phyloP scores from a whole-genome alignment of 768 basidiomycete genomes.

The Leccinellum albellum region DNA sequence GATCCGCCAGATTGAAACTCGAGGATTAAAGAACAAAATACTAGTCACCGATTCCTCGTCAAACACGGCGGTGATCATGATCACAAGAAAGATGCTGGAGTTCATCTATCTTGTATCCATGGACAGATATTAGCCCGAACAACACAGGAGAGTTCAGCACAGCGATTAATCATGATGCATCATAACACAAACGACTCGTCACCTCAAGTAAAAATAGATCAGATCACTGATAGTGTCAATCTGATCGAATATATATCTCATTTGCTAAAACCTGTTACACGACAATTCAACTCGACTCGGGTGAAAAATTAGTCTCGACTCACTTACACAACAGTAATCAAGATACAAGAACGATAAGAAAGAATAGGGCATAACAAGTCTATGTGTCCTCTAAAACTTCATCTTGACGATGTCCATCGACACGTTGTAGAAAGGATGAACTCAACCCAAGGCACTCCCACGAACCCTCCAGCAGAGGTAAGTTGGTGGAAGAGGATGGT shows the following conservation, averaged over 20 bases:
- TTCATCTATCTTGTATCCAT: neutral
- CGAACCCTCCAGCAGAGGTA: conserved; percentile 5
- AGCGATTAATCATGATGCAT: neutral
- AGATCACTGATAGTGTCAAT: neutral
- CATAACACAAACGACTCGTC: neutral
- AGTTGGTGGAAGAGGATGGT: neutral
- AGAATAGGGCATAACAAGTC: neutral
- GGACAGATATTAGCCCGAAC: neutral
- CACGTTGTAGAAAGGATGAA: conserved; percentile 16
- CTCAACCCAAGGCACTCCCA: conserved; percentile 21
- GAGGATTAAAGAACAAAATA: neutral
- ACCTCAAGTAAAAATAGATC: neutral
- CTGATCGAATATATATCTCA: neutral
- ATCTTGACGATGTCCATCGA: neutral
- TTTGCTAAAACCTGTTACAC: neutral
- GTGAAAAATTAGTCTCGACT: neutral
- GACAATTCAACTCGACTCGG: neutral
- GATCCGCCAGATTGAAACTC: neutral
- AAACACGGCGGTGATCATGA: neutral
- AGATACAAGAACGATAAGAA: neutral
- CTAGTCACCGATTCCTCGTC: neutral
- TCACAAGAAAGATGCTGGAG: neutral
- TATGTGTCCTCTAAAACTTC: neutral
- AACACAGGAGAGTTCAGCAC: neutral
- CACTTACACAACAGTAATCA: neutral